Percentiles rank a stretch among this genome's conserved stretches.
Conservation (phyloP, 345 rosid genomes). For the Ceriops zippeliana region DNA sequence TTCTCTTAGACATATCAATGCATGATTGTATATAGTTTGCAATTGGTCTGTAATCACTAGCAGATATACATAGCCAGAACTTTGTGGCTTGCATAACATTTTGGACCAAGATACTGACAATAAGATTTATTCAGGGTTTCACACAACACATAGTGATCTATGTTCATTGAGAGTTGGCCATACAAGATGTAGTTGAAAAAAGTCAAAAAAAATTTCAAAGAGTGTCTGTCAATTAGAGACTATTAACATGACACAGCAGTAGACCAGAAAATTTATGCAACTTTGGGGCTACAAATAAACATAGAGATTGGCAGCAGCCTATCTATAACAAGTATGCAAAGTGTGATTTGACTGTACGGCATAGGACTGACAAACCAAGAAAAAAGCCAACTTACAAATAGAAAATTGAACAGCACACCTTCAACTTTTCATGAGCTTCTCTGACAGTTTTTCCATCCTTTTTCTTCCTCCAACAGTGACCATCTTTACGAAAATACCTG, state of each 20-base stretch:
- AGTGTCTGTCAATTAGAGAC: neutral
- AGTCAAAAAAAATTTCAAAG: too few species aligned
- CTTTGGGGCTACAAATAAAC: neutral
- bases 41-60: too few species aligned
- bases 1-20: too few species aligned
- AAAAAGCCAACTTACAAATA: slow-evolving; percentile 45
- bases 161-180: neutral
- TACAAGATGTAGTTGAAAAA: neutral
- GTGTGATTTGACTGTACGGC: slow-evolving; percentile 10
- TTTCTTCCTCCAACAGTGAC: slow-evolving; percentile 92
- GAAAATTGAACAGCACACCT: slow-evolving; percentile 60
- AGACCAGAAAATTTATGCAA: neutral
- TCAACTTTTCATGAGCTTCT: slow-evolving; percentile 98
- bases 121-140: neutral
- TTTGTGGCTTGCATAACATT: neutral
- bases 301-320: neutral
- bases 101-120: neutral
- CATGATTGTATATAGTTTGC: too few species aligned
- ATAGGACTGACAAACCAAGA: slow-evolving; percentile 18
- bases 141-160: neutral
- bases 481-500: slow-evolving; percentile 87
- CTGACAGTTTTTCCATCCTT: slow-evolving; percentile 90
- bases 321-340: neutral
- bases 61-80: neutral
- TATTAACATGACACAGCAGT: neutral